phyloP scores from a whole-genome alignment of 1,284 basidiomycete genomes.

The Tilletia caries region DNA sequence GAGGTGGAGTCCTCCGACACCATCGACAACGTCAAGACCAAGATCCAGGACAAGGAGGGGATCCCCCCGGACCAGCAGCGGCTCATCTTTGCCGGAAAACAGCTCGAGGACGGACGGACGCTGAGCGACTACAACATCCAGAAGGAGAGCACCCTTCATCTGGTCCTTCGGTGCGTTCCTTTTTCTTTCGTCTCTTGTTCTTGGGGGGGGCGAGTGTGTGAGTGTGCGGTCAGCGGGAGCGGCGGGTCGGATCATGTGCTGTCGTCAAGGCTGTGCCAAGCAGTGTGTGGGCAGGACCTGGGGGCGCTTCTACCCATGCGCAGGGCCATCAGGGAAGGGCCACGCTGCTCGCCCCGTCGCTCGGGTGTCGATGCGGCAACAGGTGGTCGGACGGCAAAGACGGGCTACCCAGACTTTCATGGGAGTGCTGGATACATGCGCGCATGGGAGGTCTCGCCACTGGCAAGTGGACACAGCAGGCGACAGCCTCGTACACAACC shows the following conservation, averaged over 20 bases:
- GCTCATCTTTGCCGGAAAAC: constrained; percentile 96
- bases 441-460: too few relatives aligned
- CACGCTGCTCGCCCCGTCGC: too few relatives aligned
- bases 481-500: too few relatives aligned
- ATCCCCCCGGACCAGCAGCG: constrained; percentile 96
- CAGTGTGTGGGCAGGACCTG: too few relatives aligned
- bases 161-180: constrained; percentile 36
- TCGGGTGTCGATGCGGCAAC: too few relatives aligned
- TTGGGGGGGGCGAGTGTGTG: not conserved
- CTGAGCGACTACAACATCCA: constrained; percentile 70
- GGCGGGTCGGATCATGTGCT: not conserved
- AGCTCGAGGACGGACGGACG: constrained; percentile 65
- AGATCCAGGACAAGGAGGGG: constrained; percentile 63
- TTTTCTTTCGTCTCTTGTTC: not conserved
- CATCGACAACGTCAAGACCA: constrained; percentile 55
- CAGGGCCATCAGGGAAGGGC: too few relatives aligned
- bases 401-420: too few relatives aligned
- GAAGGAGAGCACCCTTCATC: constrained; percentile 60
- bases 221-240: not conserved
- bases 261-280: too few relatives aligned
- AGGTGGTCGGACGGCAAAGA: too few relatives aligned
- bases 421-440: too few relatives aligned
- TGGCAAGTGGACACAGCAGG: too few relatives aligned
- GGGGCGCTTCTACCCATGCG: too few relatives aligned
- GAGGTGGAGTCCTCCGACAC: constrained; percentile 56